phyloP scores from a whole-genome alignment of 1,284 basidiomycete species.

The Rugiboletus extremiorientalis region DNA sequence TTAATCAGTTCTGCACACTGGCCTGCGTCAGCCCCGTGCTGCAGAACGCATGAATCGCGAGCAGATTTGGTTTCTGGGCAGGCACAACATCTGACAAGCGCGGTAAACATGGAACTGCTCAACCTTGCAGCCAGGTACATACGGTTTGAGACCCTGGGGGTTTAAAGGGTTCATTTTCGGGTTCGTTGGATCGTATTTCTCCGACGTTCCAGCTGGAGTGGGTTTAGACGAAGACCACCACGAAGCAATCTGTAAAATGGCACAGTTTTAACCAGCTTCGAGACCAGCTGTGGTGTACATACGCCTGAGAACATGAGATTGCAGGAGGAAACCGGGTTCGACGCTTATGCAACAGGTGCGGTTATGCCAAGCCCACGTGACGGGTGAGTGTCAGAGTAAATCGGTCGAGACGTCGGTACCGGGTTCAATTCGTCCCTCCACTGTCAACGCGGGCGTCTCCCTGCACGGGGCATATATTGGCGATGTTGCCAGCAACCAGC shows the following conservation, averaged over 20 bases:
- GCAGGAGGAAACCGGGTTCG: too few relatives aligned
- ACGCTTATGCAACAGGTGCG: too few relatives aligned
- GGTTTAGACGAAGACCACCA: slow-evolving; percentile 43
- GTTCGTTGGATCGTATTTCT: slow-evolving; percentile 62
- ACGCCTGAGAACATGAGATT: slow-evolving; percentile 31
- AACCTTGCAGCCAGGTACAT: slow-evolving; percentile 33
- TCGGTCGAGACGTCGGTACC: too few relatives aligned
- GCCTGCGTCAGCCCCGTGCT: slow-evolving; percentile 66
- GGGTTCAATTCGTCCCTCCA: not conserved
- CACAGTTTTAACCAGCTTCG: slow-evolving; percentile 8
- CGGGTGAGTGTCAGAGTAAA: too few relatives aligned
- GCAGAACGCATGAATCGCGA: slow-evolving; percentile 93
- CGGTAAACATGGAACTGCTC: not conserved
- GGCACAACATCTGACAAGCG: slow-evolving; percentile 76
- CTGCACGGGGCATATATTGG: not conserved
- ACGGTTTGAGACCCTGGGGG: slow-evolving; percentile 91
- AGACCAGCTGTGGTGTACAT: slow-evolving; percentile 4
- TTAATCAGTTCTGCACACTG: slow-evolving; percentile 82
- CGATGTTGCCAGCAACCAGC: slow-evolving; percentile 9
- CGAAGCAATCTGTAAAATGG: slow-evolving; percentile 35
- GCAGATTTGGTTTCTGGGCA: slow-evolving; percentile 92
- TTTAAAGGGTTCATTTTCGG: slow-evolving; percentile 82
- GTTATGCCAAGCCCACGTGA: not conserved
- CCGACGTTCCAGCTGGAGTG: slow-evolving; percentile 26
- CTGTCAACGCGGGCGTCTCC: not conserved